These are phyloP conservation scores for Cucumis cinereus DNA, from an alignment of 306 rosid species.

Conservation along the genomic window DNA sequence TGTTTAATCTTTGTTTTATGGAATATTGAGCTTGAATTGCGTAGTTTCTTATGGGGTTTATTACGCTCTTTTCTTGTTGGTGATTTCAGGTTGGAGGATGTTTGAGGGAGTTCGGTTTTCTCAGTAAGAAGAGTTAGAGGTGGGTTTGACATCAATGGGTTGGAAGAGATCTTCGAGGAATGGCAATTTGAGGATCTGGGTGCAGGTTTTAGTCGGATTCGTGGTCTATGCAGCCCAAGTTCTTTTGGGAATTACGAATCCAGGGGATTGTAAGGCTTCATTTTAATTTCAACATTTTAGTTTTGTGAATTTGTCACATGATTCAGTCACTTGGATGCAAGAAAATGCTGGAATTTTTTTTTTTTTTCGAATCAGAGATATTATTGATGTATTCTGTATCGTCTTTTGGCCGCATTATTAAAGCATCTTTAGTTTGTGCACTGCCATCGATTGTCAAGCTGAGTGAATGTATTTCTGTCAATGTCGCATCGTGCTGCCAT, in stretches of 20 bases:
- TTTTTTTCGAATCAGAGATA: neutral
- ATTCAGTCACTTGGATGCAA: slow-evolving; percentile 10
- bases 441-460: neutral
- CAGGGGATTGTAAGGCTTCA: slow-evolving; percentile 47
- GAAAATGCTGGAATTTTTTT: slow-evolving; percentile 14
- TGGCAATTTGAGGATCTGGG: slow-evolving; percentile 34
- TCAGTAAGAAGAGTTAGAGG: slow-evolving; percentile 16
- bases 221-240: slow-evolving; percentile 35
- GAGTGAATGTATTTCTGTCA: neutral
- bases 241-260: slow-evolving; percentile 55
- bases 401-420: neutral
- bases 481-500: neutral
- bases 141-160: slow-evolving; percentile 40
- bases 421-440: neutral
- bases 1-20: neutral
- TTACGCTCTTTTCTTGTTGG: neutral
- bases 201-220: slow-evolving; percentile 30
- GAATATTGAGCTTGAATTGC: neutral
- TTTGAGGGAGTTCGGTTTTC: slow-evolving; percentile 19
- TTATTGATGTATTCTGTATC: neutral
- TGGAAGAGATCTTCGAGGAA: slow-evolving; percentile 38
- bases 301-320: neutral
- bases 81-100: slow-evolving; percentile 29
- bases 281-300: neutral
- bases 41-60: neutral